phyloP scores from a whole-genome alignment of 2,329 filamentous ascomycete genomes.

The Fusarium subglutinans region DNA sequence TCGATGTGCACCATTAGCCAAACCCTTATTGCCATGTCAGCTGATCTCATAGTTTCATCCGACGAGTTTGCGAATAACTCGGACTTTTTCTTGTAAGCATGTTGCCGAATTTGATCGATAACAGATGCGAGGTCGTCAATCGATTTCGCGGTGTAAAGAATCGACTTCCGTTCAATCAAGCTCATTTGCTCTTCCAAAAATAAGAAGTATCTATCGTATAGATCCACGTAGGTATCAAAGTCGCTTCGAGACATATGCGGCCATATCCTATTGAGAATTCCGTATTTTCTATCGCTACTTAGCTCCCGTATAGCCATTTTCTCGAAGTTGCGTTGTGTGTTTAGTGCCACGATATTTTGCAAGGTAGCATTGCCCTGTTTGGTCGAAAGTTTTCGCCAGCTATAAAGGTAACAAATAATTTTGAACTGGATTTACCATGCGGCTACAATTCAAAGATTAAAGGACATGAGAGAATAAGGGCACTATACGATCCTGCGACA shows the following conservation, averaged over 20 bases:
- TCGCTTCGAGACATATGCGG: neutral
- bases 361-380: neutral
- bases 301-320: neutral
- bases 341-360: neutral
- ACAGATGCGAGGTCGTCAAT: neutral
- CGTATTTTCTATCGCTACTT: neutral
- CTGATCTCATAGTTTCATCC: neutral
- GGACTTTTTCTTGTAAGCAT: neutral
- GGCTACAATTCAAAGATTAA: too few species aligned
- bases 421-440: neutral
- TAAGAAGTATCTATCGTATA: neutral
- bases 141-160: neutral
- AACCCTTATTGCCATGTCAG: neutral
- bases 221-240: neutral
- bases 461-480: neutral
- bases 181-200: neutral
- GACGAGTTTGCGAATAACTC: neutral
- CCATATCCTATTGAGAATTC: neutral
- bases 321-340: too few species aligned
- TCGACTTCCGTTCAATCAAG: neutral
- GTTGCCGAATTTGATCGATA: neutral
- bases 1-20: neutral
- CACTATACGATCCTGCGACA: neutral
- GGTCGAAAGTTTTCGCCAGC: neutral
- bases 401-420: fast-evolving